Base-by-base conservation (phyloP, 805 yeast genomes). In the Nakazawaea laoshanensis region DNA sequence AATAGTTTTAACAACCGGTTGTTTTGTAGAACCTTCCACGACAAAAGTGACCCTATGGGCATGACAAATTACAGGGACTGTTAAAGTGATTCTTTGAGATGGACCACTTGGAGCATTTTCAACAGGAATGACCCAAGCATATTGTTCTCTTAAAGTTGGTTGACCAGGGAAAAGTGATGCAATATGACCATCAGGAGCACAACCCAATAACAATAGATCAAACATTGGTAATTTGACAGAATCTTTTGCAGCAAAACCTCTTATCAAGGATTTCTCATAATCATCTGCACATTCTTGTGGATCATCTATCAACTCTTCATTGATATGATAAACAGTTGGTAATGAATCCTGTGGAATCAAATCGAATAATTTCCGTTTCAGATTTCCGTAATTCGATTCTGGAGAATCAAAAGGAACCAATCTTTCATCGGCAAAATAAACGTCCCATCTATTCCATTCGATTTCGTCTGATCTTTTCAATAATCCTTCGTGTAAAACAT, bases 171-270 rank as follows among this genome's bases (percentile, higher is more conserved):
- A 89, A 36, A 89, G 69, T n/a, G 95, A 86, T 33, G 96, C 95
- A 50, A 86, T 84, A 56, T 89, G 98, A 15, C 98, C 98, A 56
- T 89, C 98, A 3, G 97, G 97, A 1, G 98, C 98, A 65, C 97
- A 89, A 17, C 98, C 98, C 38, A 92, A 66, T 43, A 92, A 63
- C 41, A 92, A 71, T 34, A 92, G 61, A 56, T 92, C 97, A 60
- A 92, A 89, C 74, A 85, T 77, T 39, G 98, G 98, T 41, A 89
- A 68, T 59, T 88, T 87, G 36, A 92, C 98, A 12, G 95, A 80
- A 57, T 92, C 97, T 53, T 94, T 89, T 34, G 84, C 87, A 8
- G 98, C 98, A 62, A 92, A 92, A 34, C 89, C 92, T 49, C 73
- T 75, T 37, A 92, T 83, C 36, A 92, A 65, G 14, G 76, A 65